Evolutionary conservation across 345 rosid genomes (phyloP).

Genomic region (Salix udensis): DNA sequence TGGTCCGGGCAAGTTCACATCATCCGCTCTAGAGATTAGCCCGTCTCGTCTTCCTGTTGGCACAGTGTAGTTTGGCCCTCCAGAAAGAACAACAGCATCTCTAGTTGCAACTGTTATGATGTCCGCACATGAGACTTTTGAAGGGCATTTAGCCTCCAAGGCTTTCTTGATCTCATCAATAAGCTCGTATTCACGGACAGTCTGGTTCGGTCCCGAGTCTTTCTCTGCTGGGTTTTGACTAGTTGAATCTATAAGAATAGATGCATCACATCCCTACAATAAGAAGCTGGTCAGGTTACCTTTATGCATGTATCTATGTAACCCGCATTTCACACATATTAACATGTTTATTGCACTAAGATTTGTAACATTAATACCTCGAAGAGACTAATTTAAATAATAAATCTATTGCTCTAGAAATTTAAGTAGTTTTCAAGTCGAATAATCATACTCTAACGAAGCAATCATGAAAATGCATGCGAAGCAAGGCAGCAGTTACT

Average conservation of each 20-base stretch:
- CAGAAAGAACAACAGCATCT: slow-evolving; percentile 51
- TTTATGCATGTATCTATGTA: no score
- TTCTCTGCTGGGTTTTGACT: slow-evolving; percentile 44
- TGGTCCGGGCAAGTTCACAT: slow-evolving; percentile 69
- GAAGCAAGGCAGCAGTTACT: slow-evolving; percentile 65
- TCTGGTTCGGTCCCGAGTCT: slow-evolving; percentile 58
- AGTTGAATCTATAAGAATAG: slow-evolving; percentile 61
- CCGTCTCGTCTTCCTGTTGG: slow-evolving; percentile 70
- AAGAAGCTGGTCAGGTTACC: background rate
- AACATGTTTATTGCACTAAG: no score
- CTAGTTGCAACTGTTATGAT: slow-evolving; percentile 56
- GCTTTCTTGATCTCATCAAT: slow-evolving; percentile 56
- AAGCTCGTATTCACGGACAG: slow-evolving; percentile 56
- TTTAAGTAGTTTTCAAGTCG: background rate
- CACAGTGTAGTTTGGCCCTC: slow-evolving; percentile 47
- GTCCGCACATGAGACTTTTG: slow-evolving; percentile 72
- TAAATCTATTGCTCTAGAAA: no score
- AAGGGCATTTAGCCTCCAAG: slow-evolving; percentile 54
- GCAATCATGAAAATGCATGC: slow-evolving; percentile 87
- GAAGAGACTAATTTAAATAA: no score
- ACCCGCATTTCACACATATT: no score
- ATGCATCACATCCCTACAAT: slow-evolving; percentile 76
- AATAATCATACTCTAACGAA: slow-evolving; percentile 52
- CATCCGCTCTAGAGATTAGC: slow-evolving; percentile 31
- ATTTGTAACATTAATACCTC: no score